Evolutionary conservation across 305 asterid species (phyloP).

Genomic region (Fraxinus sp.): DNA sequence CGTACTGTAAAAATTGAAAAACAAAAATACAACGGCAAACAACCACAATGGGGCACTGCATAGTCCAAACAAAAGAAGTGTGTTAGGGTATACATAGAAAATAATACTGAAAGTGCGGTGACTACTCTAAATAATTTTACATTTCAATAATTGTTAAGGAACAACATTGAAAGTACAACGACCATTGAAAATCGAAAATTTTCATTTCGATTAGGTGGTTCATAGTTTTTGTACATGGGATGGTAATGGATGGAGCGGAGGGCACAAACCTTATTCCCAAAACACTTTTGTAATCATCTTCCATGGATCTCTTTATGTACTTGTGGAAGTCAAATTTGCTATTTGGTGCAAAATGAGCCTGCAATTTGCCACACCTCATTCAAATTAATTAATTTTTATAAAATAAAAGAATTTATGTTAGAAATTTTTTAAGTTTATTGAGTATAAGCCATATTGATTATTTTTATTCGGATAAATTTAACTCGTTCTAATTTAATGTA

Average conservation of each 20-base stretch:
- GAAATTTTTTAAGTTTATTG: neutral
- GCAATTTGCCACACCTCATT: constrained; percentile 2
- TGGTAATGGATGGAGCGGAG: neutral
- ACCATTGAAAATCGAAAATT: neutral
- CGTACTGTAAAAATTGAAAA: constrained; percentile 55
- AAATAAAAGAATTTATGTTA: neutral
- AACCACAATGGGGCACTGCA: constrained; percentile 60
- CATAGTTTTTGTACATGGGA: neutral
- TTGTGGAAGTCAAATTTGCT: constrained; percentile 63
- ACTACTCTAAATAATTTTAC: neutral
- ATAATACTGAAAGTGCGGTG: neutral
- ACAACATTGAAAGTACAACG: neutral
- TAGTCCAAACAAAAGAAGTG: constrained; percentile 1
- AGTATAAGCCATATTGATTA: neutral
- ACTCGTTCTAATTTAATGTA: neutral
- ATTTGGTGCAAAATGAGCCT: constrained; percentile 70
- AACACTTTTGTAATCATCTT: constrained; percentile 64
- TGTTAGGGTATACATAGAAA: neutral
- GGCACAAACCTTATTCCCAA: constrained; percentile 52
- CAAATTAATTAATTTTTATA: neutral
- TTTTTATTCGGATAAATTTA: neutral
- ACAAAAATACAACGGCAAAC: constrained; percentile 41
- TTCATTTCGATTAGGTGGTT: neutral
- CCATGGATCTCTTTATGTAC: constrained; percentile 66
- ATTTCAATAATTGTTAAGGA: neutral